A percentile compares a stretch with the other conserved stretches of the same genome.
phyloP scores from a whole-genome alignment of 768 basidiomycete species.

The Chlorophyllum brunneum region DNA sequence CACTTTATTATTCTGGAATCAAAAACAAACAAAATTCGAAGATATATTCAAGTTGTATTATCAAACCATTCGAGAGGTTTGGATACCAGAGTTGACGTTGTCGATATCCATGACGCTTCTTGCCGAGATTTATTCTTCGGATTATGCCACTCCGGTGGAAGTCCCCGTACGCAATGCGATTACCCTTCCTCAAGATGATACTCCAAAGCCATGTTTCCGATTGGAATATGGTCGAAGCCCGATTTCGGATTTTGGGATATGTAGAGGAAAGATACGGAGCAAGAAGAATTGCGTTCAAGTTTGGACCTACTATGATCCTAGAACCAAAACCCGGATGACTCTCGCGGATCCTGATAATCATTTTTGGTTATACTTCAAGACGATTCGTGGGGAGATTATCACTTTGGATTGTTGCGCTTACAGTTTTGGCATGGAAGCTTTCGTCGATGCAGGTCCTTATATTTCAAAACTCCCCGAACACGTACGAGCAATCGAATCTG shows the following conservation, averaged over 20 bases:
- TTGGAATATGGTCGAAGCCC: conserved; percentile 34
- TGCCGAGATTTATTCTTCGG: conserved; percentile 30
- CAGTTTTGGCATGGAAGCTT: conserved; percentile 2
- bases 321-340: conserved; percentile 34
- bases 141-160: not conserved
- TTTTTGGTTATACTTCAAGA: conserved; percentile 49
- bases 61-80: conserved; percentile 28
- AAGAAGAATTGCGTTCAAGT: conserved; percentile 12
- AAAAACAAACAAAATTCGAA: not conserved
- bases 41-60: conserved; percentile 14
- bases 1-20: too few relatives aligned
- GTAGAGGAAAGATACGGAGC: conserved; percentile 30
- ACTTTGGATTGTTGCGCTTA: conserved; percentile 28
- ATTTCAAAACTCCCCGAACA: not conserved
- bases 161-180: not conserved
- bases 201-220: conserved; percentile 24
- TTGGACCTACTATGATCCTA: conserved; percentile 14
- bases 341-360: conserved; percentile 41
- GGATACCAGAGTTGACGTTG: conserved; percentile 28
- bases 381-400: conserved; percentile 35
- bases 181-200: not conserved
- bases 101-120: conserved; percentile 31
- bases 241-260: conserved; percentile 44
- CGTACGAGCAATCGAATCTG: not conserved
- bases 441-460: not conserved